Percentiles rank a stretch among this genome's conserved stretches.
Evolutionary conservation across 208 protist species (phyloP).

Genomic region (Tritrichomonas musculus): DNA sequence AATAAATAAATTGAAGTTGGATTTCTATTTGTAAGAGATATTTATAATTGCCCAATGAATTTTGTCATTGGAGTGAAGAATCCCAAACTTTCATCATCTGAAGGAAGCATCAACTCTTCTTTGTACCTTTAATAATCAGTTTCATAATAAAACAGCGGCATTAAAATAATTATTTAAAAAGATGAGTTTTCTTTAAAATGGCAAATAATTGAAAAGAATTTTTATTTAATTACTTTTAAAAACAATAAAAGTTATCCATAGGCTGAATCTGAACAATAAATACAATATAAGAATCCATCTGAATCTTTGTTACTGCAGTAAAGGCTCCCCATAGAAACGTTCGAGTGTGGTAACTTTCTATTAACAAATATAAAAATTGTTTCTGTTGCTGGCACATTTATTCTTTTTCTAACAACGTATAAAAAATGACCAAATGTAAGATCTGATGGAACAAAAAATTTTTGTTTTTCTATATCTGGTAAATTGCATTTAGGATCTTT

Average conservation of each 20-base stretch:
- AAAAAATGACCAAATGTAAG: not conserved
- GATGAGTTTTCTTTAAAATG: no score
- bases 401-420: conserved; percentile 24
- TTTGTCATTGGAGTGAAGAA: no score
- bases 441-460: conserved; percentile 26
- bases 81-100: no score
- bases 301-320: not conserved
- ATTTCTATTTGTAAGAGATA: no score
- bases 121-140: no score
- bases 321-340: not conserved
- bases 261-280: not conserved
- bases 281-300: conserved; percentile 28
- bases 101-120: no score
- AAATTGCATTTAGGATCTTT: conserved; percentile 33
- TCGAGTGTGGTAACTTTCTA: not conserved
- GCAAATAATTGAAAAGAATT: no score
- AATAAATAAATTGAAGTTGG: no score
- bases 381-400: not conserved
- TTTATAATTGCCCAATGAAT: no score
- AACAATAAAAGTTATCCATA: not conserved
- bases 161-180: no score
- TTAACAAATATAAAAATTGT: conserved; percentile 32
- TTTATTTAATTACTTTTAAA: no score
- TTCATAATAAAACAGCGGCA: no score
- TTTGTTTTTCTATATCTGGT: conserved; percentile 25